These are phyloP conservation scores for Aspergillus fijiensis DNA, from an alignment of 2,329 filamentous ascomycete species.

Conservation along the genomic window DNA sequence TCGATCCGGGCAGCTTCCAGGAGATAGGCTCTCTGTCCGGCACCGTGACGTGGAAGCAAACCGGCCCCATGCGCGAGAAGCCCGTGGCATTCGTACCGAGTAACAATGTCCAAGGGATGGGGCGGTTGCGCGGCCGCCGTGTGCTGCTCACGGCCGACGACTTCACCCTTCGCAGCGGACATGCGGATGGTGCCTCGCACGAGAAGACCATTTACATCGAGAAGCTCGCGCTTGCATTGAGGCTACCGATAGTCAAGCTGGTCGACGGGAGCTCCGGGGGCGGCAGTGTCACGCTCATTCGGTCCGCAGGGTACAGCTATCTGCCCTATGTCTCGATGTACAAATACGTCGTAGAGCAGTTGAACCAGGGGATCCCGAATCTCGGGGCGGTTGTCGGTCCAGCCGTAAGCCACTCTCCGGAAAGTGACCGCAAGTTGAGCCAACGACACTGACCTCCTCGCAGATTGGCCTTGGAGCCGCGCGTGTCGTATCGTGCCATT, in stretches of 20 bases:
- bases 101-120: slow-evolving; percentile 64
- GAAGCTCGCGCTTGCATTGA: slow-evolving; percentile 58
- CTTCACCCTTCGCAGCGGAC: slow-evolving; percentile 62
- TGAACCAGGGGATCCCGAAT: slow-evolving; percentile 65
- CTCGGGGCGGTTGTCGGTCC: slow-evolving; percentile 63
- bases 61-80: slow-evolving; percentile 35
- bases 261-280: slow-evolving; percentile 65
- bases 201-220: slow-evolving; percentile 63
- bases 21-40: slow-evolving; percentile 63
- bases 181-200: slow-evolving; percentile 60
- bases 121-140: slow-evolving; percentile 53
- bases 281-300: slow-evolving; percentile 61
- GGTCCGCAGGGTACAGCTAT: slow-evolving; percentile 57
- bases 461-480: slow-evolving; percentile 62
- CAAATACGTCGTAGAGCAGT: slow-evolving; percentile 54
- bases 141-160: slow-evolving; percentile 65
- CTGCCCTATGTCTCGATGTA: slow-evolving; percentile 59
- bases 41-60: slow-evolving; percentile 57
- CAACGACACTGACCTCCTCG: neutral
- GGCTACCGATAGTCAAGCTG: slow-evolving; percentile 62
- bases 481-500: slow-evolving; percentile 61
- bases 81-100: slow-evolving; percentile 56
- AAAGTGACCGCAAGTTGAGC: neutral
- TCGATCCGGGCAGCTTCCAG: slow-evolving; percentile 56
- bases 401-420: slow-evolving; percentile 39